phyloP scores from a whole-genome alignment of 1,139 yeast genomes.

The Kodamaea alishanica region DNA sequence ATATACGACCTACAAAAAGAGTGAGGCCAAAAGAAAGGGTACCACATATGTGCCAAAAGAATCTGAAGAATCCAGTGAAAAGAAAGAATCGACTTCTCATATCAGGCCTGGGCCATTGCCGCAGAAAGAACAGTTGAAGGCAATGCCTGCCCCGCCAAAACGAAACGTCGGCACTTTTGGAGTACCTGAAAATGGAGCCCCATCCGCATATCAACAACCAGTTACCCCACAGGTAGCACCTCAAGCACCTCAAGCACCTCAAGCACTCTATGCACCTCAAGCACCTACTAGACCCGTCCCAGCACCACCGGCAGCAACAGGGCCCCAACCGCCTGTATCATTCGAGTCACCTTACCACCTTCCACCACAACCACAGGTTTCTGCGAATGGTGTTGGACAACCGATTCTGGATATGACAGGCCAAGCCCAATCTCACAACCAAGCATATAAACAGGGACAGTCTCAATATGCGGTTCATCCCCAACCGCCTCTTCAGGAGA shows the following conservation, averaged over 20 bases:
- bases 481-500: slow-evolving; percentile 6
- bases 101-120: slow-evolving; percentile 18
- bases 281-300: slow-evolving; percentile 5
- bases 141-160: slow-evolving; percentile 55
- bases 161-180: slow-evolving; percentile 26
- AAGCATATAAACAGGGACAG: not conserved
- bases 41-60: slow-evolving; percentile 9
- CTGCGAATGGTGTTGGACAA: too few species aligned
- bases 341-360: too few species aligned
- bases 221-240: slow-evolving; percentile 1
- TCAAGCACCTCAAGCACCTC: not conserved
- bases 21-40: slow-evolving; percentile 24
- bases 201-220: slow-evolving; percentile 7
- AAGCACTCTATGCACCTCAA: not conserved
- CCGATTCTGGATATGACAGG: not conserved
- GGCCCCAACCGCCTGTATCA: not conserved
- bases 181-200: slow-evolving; percentile 9
- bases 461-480: slow-evolving; percentile 7
- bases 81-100: slow-evolving; percentile 8
- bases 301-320: not conserved
- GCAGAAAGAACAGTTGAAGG: slow-evolving; percentile 33
- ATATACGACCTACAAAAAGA: slow-evolving; percentile 42
- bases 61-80: slow-evolving; percentile 3
- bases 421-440: slow-evolving; percentile 1
- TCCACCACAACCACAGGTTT: too few species aligned